Evolutionary conservation across 495 filamentous ascomycete species (phyloP).

Genomic region (Penicillium samsonianum): DNA sequence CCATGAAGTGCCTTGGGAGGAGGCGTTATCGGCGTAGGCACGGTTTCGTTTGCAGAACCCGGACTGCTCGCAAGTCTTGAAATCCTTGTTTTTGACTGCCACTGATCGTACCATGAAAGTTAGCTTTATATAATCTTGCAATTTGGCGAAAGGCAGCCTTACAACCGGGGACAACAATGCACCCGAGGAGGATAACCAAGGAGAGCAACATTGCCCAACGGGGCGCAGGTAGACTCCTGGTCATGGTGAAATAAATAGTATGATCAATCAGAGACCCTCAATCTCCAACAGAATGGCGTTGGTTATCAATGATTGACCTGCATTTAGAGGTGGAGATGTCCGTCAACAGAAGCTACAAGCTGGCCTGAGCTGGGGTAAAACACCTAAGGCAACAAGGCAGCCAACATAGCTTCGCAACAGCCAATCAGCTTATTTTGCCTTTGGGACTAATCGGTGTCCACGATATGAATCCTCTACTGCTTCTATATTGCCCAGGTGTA

Average conservation of each 20-base stretch:
- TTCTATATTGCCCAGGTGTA: too few relatives aligned
- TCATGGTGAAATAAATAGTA: constrained; percentile 34
- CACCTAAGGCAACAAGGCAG: constrained; percentile 29
- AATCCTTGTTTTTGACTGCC: constrained; percentile 89
- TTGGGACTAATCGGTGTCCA: background rate
- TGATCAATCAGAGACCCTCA: constrained; percentile 42
- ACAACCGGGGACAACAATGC: constrained; percentile 44
- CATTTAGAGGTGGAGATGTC: constrained; percentile 37
- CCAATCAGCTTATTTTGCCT: constrained; percentile 8
- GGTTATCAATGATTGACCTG: constrained; percentile 31
- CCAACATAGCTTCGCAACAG: constrained; percentile 12
- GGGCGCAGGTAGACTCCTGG: constrained; percentile 51
- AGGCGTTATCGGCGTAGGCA: constrained; percentile 77
- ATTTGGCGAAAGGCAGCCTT: constrained; percentile 12
- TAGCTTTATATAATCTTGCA: background rate
- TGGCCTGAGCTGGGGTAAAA: constrained; percentile 42
- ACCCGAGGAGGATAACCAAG: constrained; percentile 41
- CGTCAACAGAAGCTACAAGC: constrained; percentile 40
- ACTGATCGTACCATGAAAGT: constrained; percentile 44
- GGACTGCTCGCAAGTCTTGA: constrained; percentile 92
- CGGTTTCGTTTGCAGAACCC: constrained; percentile 97
- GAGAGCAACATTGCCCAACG: constrained; percentile 57
- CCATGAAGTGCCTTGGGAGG: constrained; percentile 66
- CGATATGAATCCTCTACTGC: too few relatives aligned
- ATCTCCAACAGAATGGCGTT: constrained; percentile 31